A percentile compares a stretch with the other conserved stretches of the same genome.
These are phyloP conservation scores for Nicotiana sylvestris DNA, from an alignment of 257 asterid genomes.

Conservation along the genomic window DNA sequence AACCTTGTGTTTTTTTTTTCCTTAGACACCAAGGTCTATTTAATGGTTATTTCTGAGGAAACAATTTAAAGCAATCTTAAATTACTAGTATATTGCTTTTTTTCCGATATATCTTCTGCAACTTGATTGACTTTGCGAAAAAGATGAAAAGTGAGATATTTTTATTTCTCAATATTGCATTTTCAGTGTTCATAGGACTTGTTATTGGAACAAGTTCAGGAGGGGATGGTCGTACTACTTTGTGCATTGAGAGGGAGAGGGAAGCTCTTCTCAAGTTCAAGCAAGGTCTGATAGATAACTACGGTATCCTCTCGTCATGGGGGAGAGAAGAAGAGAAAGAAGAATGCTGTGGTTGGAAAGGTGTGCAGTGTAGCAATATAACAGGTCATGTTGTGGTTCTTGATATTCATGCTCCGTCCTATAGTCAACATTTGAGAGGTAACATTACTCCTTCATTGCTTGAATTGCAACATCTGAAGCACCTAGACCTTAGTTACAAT, in stretches of 20 bases:
- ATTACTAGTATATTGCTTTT: too few species aligned
- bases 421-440: slow-evolving; percentile 2
- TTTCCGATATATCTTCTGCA: background rate
- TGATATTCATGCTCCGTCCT: slow-evolving; percentile 4
- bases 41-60: background rate
- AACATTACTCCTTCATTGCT: slow-evolving; percentile 13
- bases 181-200: background rate
- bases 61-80: background rate
- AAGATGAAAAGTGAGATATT: background rate
- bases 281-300: slow-evolving; percentile 2
- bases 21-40: background rate
- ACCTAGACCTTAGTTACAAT: slow-evolving; percentile 9
- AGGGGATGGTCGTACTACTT: background rate
- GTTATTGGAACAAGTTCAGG: background rate
- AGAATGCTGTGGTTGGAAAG: slow-evolving; percentile 21
- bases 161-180: background rate
- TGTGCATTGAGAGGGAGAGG: slow-evolving; percentile 16
- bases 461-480: slow-evolving; percentile 11
- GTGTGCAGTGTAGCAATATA: slow-evolving; percentile 10
- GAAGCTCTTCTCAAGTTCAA: slow-evolving; percentile 19
- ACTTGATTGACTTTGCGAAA: too few species aligned
- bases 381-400: slow-evolving; percentile 12
- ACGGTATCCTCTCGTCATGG: slow-evolving; percentile 16
- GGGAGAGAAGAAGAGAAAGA: slow-evolving; percentile 1
- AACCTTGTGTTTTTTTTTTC: background rate